Evolutionary conservation across 768 basidiomycete genomes (phyloP), one percentile per base, ranked within the genome.

Genomic region (Nidularia sp.): DNA sequence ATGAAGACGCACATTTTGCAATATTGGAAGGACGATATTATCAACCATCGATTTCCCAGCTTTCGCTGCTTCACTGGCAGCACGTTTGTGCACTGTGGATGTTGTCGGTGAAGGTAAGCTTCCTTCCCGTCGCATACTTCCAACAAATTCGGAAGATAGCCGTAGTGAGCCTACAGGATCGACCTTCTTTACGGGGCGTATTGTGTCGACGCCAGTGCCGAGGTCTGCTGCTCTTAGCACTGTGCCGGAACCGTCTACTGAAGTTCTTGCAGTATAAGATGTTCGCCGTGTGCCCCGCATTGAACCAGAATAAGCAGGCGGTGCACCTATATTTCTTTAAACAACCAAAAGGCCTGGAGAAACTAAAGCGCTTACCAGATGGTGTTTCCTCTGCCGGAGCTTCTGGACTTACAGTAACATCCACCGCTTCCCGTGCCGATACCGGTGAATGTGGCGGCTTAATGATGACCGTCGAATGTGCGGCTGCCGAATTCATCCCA

Each of bases 171-270:
- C 84, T 8, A 78, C 75, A 4, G 86, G 78, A 64, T 97, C 93
- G 32, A 96, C 85, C 61, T 90, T 92, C 79, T 95, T 96, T 55
- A 96, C 85, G 0, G 95, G 94, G 49, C 93, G 80, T 60, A 98
- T 92, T 1, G 95, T 98, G 60, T 90, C 91, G 44, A 90, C 76
- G 36, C 93, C 93, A 49, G 77, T 88, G 13, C 92, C 93, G n/a
- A 95, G 63, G 67, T 95, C 93, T 8, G 85, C 91, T 59, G 86
- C 85, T 42, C 80, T 80, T 60, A 94, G 70, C 6, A 93, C 73
- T 0, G 90, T 93, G 8, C 93, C 93, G 10, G 76, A 60, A 36
- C 80, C 84, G 52, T 75, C 73, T 13, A 76, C 67, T 41, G 80
- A 80, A 49, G 81, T 81, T 39, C 93, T 81, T 15, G 83, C 86